These are phyloP conservation scores for Clonostachys chloroleuca DNA, from an alignment of 2,329 filamentous ascomycete species.

Conservation along the genomic window DNA sequence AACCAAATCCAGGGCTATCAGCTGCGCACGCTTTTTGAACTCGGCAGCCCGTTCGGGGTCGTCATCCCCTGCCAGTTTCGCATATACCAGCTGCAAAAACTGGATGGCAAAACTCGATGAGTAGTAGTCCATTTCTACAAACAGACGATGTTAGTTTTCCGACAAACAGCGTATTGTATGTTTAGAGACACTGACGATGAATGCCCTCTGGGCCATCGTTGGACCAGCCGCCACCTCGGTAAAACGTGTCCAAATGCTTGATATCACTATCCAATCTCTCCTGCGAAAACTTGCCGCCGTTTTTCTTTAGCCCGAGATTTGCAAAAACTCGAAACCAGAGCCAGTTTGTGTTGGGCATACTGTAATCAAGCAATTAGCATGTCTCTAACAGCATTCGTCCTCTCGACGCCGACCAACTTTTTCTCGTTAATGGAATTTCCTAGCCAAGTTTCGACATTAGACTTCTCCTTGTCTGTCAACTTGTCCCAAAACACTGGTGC, in stretches of 20 bases:
- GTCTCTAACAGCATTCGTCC: too few relatives aligned
- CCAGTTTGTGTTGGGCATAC: slow-evolving; percentile 67
- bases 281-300: slow-evolving; percentile 67
- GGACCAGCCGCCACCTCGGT: slow-evolving; percentile 78
- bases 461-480: slow-evolving; percentile 55
- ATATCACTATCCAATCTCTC: slow-evolving; percentile 70
- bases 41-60: slow-evolving; percentile 63
- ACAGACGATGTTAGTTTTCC: too few relatives aligned
- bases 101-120: slow-evolving; percentile 80
- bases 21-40: slow-evolving; percentile 64
- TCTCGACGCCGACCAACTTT: slow-evolving; percentile 38
- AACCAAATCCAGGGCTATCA: slow-evolving; percentile 65
- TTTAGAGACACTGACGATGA: slow-evolving; percentile 42
- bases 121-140: slow-evolving; percentile 74
- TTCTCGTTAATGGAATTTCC: slow-evolving; percentile 74
- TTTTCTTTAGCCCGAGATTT: slow-evolving; percentile 72
- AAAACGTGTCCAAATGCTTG: slow-evolving; percentile 74
- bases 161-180: too few relatives aligned
- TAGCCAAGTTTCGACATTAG: slow-evolving; percentile 67
- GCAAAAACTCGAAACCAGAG: slow-evolving; percentile 84
- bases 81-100: slow-evolving; percentile 72
- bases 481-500: slow-evolving; percentile 63
- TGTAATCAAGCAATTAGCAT: slow-evolving; percentile 20
- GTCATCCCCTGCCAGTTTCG: slow-evolving; percentile 63
- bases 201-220: slow-evolving; percentile 77